Conservation (phyloP, 495 filamentous ascomycete species). For the Penicillium pancosmium region DNA sequence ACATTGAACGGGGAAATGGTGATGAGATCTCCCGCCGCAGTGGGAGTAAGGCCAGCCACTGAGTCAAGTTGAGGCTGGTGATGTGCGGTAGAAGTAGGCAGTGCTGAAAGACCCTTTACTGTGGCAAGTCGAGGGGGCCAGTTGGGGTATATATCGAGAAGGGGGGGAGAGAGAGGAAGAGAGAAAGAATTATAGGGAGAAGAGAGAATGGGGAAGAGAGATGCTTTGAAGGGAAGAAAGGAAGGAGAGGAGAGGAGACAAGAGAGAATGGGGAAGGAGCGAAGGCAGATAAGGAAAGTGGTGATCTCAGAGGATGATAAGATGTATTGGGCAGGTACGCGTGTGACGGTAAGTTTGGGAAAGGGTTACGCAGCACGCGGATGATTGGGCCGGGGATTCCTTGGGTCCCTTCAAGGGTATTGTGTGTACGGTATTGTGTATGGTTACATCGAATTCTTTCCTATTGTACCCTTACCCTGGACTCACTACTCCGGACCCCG, state of each 20-base stretch:
- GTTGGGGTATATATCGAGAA: not conserved
- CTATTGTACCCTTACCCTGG: not conserved
- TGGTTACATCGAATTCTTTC: constrained; percentile 1
- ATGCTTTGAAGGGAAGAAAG: constrained; percentile 3
- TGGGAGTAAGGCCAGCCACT: constrained; percentile 16
- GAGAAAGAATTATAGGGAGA: not conserved
- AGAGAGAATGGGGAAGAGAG: constrained; percentile 7
- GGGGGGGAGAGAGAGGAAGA: not conserved
- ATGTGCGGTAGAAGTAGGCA: constrained; percentile 1
- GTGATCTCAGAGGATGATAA: constrained; percentile 32
- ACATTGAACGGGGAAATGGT: constrained; percentile 39
- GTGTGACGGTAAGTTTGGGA: constrained; percentile 26
- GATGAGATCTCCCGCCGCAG: constrained; percentile 19
- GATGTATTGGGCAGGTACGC: constrained; percentile 36
- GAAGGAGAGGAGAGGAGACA: constrained; percentile 1
- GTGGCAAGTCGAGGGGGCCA: not conserved
- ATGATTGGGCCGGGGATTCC: constrained; percentile 9
- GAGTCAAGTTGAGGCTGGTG: constrained; percentile 14
- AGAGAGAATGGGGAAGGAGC: constrained; percentile 7
- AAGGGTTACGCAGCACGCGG: constrained; percentile 9
- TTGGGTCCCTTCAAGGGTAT: not conserved
- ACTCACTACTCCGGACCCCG: not conserved
- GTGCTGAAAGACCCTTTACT: not conserved
- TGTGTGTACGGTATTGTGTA: constrained; percentile 8
- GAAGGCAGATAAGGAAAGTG: constrained; percentile 26